Percentiles rank a stretch among this genome's conserved stretches.
These are phyloP conservation scores for Pseudogymnoascus sp. DNA, from an alignment of 2,329 filamentous ascomycete genomes.

Conservation along the genomic window DNA sequence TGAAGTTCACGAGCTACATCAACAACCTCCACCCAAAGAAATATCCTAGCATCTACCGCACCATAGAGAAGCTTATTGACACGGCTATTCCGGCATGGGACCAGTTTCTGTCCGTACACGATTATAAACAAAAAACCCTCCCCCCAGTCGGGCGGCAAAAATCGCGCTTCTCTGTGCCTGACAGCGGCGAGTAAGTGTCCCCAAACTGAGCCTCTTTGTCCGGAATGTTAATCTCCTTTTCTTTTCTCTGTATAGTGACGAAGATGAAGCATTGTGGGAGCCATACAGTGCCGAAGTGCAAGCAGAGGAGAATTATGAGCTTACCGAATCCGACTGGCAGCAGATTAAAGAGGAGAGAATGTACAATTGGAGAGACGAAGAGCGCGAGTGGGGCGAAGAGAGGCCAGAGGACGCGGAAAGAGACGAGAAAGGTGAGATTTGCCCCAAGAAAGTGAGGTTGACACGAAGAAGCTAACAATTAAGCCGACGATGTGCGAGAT, in stretches of 20 bases:
- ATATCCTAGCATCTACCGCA: constrained; percentile 29
- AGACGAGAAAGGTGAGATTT: constrained; percentile 1
- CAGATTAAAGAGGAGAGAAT: not conserved
- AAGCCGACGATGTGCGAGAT: not conserved
- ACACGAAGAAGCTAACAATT: not conserved
- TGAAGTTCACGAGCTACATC: constrained; percentile 35
- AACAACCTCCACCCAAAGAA: constrained; percentile 38
- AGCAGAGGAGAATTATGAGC: not conserved
- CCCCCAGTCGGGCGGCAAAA: not conserved
- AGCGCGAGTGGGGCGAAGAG: not conserved
- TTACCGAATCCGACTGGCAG: not conserved
- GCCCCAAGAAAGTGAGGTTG: not conserved
- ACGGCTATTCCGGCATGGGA: constrained; percentile 31
- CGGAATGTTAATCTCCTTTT: not conserved
- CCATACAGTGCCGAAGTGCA: constrained; percentile 8
- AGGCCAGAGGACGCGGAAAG: not conserved
- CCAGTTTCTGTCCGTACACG: constrained; percentile 18
- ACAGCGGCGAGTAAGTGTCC: not conserved
- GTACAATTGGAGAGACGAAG: not conserved
- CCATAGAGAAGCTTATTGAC: constrained; percentile 32
- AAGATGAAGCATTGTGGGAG: constrained; percentile 4
- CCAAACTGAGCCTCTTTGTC: not conserved
- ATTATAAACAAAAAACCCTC: not conserved
- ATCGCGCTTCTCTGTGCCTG: not conserved
- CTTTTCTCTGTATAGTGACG: not conserved